These are phyloP conservation scores for Dujonia santamariae DNA, from an alignment of 1,139 yeast genomes.

Conservation along the genomic window DNA sequence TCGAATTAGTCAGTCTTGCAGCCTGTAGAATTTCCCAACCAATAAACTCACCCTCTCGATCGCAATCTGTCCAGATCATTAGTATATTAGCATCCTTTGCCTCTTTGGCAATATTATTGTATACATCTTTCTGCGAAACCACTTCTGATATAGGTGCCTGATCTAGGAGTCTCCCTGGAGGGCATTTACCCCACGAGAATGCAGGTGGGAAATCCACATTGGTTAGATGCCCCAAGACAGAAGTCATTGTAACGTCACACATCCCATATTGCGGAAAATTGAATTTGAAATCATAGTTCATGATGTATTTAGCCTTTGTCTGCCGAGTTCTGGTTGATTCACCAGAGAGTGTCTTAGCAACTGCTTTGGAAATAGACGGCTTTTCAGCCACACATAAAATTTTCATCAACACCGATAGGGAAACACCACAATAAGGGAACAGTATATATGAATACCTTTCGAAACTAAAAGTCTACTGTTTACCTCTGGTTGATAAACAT, in stretches of 20 bases:
- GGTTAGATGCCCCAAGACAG: conserved; percentile 84
- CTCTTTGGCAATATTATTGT: conserved; percentile 67
- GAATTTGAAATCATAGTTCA: conserved; percentile 77
- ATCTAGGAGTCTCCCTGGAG: conserved; percentile 61
- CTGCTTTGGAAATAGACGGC: conserved; percentile 90
- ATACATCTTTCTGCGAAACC: conserved; percentile 47
- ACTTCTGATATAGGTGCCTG: conserved; percentile 54
- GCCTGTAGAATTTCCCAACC: conserved; percentile 80
- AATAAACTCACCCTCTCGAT: conserved; percentile 95
- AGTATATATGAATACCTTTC: no score
- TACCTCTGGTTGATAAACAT: no score
- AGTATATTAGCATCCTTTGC: conserved; percentile 58
- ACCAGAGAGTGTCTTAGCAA: conserved; percentile 73
- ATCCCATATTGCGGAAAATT: conserved; percentile 56
- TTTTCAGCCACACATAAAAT: conserved; percentile 96
- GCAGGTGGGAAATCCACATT: conserved; percentile 61
- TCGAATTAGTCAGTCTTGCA: conserved; percentile 56
- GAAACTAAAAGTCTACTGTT: no score
- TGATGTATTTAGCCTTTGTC: conserved; percentile 60
- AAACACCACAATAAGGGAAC: no score
- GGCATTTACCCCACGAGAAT: conserved; percentile 67
- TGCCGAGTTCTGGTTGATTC: conserved; percentile 52
- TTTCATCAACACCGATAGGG: no score
- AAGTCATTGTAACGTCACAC: conserved; percentile 86
- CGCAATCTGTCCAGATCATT: conserved; percentile 99